These are phyloP conservation scores for Mucor piriformis DNA, from an alignment of 371 early-diverging fungal species.

Conservation along the genomic window DNA sequence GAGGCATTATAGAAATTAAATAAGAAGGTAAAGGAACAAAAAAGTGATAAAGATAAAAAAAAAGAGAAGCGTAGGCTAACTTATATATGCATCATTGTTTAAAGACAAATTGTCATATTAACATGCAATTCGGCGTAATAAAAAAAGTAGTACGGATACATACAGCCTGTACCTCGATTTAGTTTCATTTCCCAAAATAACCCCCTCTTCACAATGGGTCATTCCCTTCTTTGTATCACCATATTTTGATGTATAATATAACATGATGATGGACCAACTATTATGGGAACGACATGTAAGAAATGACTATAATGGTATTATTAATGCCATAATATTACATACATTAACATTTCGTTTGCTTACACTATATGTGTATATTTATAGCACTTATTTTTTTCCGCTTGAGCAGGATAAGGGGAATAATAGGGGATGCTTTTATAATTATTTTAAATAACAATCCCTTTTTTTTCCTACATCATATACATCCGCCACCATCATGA, in stretches of 20 bases:
- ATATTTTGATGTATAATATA: background rate
- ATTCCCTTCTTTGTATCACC: background rate
- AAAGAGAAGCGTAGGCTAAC: background rate
- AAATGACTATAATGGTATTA: background rate
- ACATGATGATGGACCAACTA: background rate
- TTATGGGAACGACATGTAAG: background rate
- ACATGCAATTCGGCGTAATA: conserved; percentile 17
- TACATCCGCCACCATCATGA: background rate
- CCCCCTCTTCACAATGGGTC: background rate
- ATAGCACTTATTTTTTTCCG: background rate
- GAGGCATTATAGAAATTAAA: background rate
- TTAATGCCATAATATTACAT: background rate
- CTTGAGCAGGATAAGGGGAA: background rate
- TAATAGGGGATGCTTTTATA: background rate
- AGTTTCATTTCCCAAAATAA: conserved; percentile 23
- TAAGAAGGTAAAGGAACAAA: background rate
- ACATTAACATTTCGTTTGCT: background rate
- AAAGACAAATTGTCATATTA: background rate
- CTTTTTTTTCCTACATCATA: background rate
- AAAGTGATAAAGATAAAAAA: background rate
- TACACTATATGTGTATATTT: background rate
- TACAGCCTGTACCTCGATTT: conserved; percentile 11
- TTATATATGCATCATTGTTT: background rate
- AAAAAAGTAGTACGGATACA: background rate
- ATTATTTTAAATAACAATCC: background rate